Evolutionary conservation across 148 eudicot genomes (phyloP).

Genomic region (Euryodendron excelsum): DNA sequence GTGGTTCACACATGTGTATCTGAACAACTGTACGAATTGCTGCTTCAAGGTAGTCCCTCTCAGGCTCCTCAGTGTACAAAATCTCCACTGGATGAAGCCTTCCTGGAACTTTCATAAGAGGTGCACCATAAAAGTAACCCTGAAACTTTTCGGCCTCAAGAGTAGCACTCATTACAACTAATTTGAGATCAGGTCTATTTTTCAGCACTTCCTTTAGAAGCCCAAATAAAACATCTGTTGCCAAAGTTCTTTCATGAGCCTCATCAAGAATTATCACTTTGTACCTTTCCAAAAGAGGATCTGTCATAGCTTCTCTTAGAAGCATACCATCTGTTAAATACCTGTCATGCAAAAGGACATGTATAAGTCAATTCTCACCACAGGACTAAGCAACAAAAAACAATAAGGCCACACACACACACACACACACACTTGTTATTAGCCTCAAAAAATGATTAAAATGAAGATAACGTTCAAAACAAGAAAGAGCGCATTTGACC

Average conservation of each 20-base stretch:
- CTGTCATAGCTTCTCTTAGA: slow-evolving; percentile 93
- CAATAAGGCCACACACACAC: not conserved
- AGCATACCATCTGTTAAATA: slow-evolving; percentile 97
- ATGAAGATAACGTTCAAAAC: not conserved
- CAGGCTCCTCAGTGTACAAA: slow-evolving; percentile 82
- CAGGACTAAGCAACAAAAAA: not conserved
- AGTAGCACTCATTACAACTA: slow-evolving; percentile 96
- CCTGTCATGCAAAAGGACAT: slow-evolving; percentile 30
- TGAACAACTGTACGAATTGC: slow-evolving; percentile 82
- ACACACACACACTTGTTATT: not conserved
- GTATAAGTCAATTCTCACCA: not conserved
- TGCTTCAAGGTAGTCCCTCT: slow-evolving; percentile 86
- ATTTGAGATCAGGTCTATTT: slow-evolving; percentile 73
- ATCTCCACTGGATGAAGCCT: slow-evolving; percentile 91
- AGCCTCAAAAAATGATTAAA: not conserved
- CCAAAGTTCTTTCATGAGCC: slow-evolving; percentile 93
- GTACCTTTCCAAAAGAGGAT: slow-evolving; percentile 83
- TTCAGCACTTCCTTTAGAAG: slow-evolving; percentile 80
- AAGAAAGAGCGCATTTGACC: not conserved
- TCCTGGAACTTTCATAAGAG: slow-evolving; percentile 94
- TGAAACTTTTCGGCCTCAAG: slow-evolving; percentile 95
- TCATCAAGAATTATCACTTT: slow-evolving; percentile 89
- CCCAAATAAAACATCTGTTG: slow-evolving; percentile 89
- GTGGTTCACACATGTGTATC: slow-evolving; percentile 68
- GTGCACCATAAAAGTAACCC: slow-evolving; percentile 75